These are phyloP conservation scores for Aureobasidium sp. DNA, from an alignment of 2,329 filamentous ascomycete species.

Conservation along the genomic window DNA sequence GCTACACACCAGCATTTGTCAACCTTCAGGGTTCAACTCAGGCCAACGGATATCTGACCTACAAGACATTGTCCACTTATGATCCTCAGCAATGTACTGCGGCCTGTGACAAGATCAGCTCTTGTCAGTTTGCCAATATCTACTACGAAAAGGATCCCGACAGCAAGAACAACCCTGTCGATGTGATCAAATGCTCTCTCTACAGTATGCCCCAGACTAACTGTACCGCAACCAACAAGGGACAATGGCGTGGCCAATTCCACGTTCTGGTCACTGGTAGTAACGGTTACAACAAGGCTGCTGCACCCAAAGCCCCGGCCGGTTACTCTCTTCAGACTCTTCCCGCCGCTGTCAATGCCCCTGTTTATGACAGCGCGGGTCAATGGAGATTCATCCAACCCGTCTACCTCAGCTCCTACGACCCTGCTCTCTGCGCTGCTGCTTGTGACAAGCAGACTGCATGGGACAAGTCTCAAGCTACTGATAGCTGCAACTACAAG, in stretches of 20 bases:
- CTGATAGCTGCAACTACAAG: constrained; percentile 17
- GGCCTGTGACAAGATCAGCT: constrained; percentile 19
- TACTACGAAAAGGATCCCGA: constrained; percentile 21
- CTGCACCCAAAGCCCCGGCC: constrained; percentile 18
- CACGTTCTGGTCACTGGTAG: constrained; percentile 37
- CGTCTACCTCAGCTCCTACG: constrained; percentile 19
- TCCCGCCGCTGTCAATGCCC: constrained; percentile 30
- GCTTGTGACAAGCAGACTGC: constrained; percentile 23
- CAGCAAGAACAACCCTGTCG: constrained; percentile 13
- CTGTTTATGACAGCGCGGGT: constrained; percentile 22
- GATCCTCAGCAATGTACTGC: constrained; percentile 19
- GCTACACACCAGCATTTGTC: constrained; percentile 12
- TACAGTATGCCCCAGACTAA: constrained; percentile 28
- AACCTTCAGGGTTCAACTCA: neutral
- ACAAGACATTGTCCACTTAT: constrained; percentile 18
- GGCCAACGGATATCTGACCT: constrained; percentile 12
- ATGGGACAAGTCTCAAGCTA: constrained; percentile 23
- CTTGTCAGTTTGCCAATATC: constrained; percentile 23
- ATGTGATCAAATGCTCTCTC: constrained; percentile 29
- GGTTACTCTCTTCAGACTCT: constrained; percentile 25
- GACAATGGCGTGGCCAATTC: constrained; percentile 30
- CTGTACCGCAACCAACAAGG: constrained; percentile 29
- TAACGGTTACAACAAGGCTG: constrained; percentile 30
- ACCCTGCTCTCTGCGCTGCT: constrained; percentile 22
- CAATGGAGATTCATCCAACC: constrained; percentile 23